Evolutionary conservation across 2,329 filamentous ascomycete genomes (phyloP), one percentile per base, ranked within the genome.

Genomic region (Dactylellina haptotyla): DNA sequence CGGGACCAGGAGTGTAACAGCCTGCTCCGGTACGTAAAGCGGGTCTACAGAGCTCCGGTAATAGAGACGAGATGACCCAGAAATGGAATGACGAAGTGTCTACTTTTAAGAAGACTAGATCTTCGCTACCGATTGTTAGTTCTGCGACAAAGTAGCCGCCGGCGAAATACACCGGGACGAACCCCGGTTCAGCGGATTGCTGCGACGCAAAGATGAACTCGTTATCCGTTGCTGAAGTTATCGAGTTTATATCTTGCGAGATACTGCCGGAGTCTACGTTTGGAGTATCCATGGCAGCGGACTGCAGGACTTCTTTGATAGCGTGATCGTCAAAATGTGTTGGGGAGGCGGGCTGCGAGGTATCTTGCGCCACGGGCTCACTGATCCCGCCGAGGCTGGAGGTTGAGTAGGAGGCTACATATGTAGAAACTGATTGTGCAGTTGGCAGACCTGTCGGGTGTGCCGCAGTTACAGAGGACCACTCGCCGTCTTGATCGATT

Each of bases 41-140:
- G 4, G 32, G 45, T 1, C 12, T 18, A 25, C 69, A 73, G 4
- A 54, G 4, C 4, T 73, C 69, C 4, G 54, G 61, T 3, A 51
- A 5, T 2, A 61, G 20, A 39, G 46, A 39, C 14, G 53, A 56
- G 1, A 73, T n/a, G 4, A 65, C 69, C 69, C 69, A 73, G 23
- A 73, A 73, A 30, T 73, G 69, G 20, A 73, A 73, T 1, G 69
- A 73, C 1, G 32, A 57, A 6, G 69, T 73, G 26, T 73, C 69
- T 0, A 73, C 28, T 37, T 57, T 59, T 1, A 73, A 46, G 12
- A 61, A 51, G 2, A 73, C 34, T 1, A 66, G 41, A 25, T 59
- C n/a, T n/a, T n/a, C 43, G 4, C 23, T 12, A 1, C 69, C 69
- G 16, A 73, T 65, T 18, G 51, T 73, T n/a, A 73, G 1, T 30